Evolutionary conservation across 192 early-diverging fungal genomes (phyloP).

Genomic region (Linderina pennispora): DNA sequence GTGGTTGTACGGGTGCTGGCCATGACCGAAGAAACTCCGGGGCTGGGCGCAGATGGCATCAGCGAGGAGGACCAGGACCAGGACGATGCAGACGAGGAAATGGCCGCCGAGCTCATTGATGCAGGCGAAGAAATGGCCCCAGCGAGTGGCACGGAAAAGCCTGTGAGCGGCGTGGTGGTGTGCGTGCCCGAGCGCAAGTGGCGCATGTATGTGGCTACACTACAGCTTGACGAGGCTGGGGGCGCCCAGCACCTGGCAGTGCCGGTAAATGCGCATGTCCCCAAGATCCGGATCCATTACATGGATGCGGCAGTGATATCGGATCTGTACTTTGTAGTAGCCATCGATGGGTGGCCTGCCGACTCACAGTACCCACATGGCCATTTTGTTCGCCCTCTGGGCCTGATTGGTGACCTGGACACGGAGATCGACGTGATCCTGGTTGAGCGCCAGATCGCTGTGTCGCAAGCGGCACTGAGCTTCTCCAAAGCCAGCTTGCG

Average conservation of each 20-base stretch:
- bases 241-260: constrained; percentile 58
- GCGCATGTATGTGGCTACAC: constrained; percentile 70
- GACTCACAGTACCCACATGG: constrained; percentile 71
- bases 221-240: constrained; percentile 53
- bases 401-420: constrained; percentile 57
- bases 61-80: background rate
- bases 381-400: constrained; percentile 66
- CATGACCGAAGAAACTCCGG: background rate
- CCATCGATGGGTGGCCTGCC: constrained; percentile 64
- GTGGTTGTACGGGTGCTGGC: constrained; percentile 59
- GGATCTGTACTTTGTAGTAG: constrained; percentile 63
- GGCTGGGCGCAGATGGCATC: background rate
- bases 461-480: constrained; percentile 63
- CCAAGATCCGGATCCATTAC: constrained; percentile 72
- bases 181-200: constrained; percentile 61
- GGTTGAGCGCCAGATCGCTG: constrained; percentile 70
- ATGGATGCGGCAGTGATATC: constrained; percentile 50
- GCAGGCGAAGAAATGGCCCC: constrained; percentile 23
- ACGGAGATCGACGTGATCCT: constrained; percentile 72
- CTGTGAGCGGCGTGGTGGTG: constrained; percentile 46
- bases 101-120: constrained; percentile 15
- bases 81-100: constrained; percentile 4
- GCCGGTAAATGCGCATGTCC: constrained; percentile 60
- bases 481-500: constrained; percentile 58
- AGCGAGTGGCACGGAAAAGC: background rate